Evolutionary conservation across 192 early-diverging fungal species (phyloP).

Genomic region (Coemansia sp.): DNA sequence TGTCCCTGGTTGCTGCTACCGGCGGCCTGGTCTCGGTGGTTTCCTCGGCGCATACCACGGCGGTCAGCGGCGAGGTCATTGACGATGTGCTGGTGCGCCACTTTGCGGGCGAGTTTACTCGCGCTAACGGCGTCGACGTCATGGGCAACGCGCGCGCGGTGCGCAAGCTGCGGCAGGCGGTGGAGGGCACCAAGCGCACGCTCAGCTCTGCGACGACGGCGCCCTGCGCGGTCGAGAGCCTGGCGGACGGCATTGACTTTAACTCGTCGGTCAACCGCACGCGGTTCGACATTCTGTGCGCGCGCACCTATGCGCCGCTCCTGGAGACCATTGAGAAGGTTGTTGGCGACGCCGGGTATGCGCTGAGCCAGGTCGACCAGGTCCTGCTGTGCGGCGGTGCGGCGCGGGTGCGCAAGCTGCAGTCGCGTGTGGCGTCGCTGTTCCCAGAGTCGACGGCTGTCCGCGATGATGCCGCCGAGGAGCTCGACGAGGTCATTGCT

Average conservation of each 20-base stretch:
- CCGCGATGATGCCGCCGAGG: constrained; percentile 70
- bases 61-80: constrained; percentile 84
- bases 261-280: constrained; percentile 81
- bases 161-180: constrained; percentile 81
- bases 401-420: constrained; percentile 85
- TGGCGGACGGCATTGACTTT: constrained; percentile 91
- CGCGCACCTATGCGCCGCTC: constrained; percentile 73
- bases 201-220: constrained; percentile 78
- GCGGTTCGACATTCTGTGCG: constrained; percentile 89
- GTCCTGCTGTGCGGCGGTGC: constrained; percentile 91
- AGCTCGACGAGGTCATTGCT: constrained; percentile 93
- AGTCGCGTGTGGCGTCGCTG: constrained; percentile 69
- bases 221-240: constrained; percentile 91
- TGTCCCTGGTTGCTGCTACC: constrained; percentile 76
- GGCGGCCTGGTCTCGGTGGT: constrained; percentile 85
- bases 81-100: constrained; percentile 83
- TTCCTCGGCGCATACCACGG: constrained; percentile 73
- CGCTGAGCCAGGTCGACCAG: constrained; percentile 79
- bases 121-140: constrained; percentile 83
- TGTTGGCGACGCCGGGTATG: constrained; percentile 69
- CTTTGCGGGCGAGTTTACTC: constrained; percentile 87
- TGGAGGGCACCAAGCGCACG: constrained; percentile 92
- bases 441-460: constrained; percentile 74
- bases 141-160: constrained; percentile 72
- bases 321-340: constrained; percentile 67